Percentiles rank a stretch among this genome's conserved stretches.
phyloP scores from a whole-genome alignment of 2,329 filamentous ascomycete species.

The Penicillium sp. region DNA sequence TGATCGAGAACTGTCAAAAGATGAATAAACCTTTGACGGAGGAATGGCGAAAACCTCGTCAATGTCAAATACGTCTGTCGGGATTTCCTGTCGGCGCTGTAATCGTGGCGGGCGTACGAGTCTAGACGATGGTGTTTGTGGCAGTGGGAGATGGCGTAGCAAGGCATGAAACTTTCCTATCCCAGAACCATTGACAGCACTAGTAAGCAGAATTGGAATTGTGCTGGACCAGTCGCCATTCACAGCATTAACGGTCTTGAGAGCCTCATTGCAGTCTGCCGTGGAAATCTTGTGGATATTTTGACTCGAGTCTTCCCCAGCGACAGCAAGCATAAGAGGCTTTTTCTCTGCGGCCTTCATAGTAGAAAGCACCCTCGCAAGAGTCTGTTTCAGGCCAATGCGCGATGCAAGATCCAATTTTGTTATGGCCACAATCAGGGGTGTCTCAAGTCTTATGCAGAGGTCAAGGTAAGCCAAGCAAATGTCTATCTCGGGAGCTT shows the following conservation, averaged over 20 bases:
- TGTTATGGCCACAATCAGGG: conserved; percentile 78
- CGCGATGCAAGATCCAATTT: conserved; percentile 86
- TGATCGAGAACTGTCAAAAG: conserved; percentile 38
- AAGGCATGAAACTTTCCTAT: conserved; percentile 79
- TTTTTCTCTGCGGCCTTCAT: conserved; percentile 72
- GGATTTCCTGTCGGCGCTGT: conserved; percentile 42
- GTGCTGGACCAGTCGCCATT: conserved; percentile 41
- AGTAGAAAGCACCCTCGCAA: conserved; percentile 69
- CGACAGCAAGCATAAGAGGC: conserved; percentile 63
- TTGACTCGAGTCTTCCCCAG: conserved; percentile 47
- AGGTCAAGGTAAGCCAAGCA: conserved; percentile 78
- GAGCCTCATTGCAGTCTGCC: conserved; percentile 57
- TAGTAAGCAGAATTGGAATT: conserved; percentile 85
- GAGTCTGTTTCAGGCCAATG: conserved; percentile 61
- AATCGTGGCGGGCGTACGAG: conserved; percentile 18
- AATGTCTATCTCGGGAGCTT: conserved; percentile 60
- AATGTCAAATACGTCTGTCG: conserved; percentile 73
- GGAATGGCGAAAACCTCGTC: conserved; percentile 83
- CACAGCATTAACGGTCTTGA: conserved; percentile 48
- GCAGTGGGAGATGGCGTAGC: conserved; percentile 70
- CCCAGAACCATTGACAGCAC: conserved; percentile 77
- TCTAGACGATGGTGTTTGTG: conserved; percentile 36
- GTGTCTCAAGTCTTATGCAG: conserved; percentile 74
- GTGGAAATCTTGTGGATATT: conserved; percentile 53
- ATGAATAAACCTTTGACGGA: conserved; percentile 53